These are phyloP conservation scores for Ilex aquifolium DNA, from an alignment of 257 asterid genomes.

Conservation along the genomic window DNA sequence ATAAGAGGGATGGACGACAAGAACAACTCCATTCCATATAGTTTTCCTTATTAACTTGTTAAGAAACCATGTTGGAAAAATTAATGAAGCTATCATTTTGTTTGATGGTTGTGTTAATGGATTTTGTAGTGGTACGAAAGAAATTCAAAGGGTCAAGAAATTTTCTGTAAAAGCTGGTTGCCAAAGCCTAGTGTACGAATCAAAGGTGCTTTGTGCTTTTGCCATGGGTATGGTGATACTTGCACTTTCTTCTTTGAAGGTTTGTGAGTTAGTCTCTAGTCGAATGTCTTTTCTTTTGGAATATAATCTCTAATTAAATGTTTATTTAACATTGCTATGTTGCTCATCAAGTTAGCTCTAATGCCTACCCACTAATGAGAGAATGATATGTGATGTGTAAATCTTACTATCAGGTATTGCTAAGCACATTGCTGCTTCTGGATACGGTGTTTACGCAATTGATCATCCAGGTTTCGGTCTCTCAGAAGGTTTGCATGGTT, in stretches of 20 bases:
- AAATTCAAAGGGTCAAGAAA: conserved; percentile 73
- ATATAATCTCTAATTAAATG: too few relatives aligned
- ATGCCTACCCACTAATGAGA: neutral
- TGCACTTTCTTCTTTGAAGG: conserved; percentile 99
- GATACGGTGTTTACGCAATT: conserved; percentile 89
- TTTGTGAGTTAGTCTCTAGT: conserved; percentile 19
- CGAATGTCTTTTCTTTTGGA: too few relatives aligned
- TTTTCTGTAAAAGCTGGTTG: conserved; percentile 94
- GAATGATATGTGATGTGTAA: neutral
- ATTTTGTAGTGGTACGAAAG: conserved; percentile 78
- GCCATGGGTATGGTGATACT: conserved; percentile 98
- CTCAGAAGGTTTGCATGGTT: conserved; percentile 94
- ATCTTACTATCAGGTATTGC: conserved; percentile 69
- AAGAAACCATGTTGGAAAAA: too few relatives aligned
- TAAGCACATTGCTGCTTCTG: conserved; percentile 78
- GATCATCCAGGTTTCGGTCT: conserved; percentile 99
- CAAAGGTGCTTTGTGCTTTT: conserved; percentile 88
- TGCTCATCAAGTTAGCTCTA: neutral
- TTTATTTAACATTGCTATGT: neutral
- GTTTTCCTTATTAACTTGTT: too few relatives aligned
- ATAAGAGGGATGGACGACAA: too few relatives aligned
- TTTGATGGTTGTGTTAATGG: neutral
- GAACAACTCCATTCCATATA: too few relatives aligned
- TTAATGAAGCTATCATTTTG: too few relatives aligned
- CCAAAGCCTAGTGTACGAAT: conserved; percentile 83